Evolutionary conservation across 208 protist species (phyloP), one percentile per base, ranked within the genome.

Genomic region (Wallacemonas sp.): DNA sequence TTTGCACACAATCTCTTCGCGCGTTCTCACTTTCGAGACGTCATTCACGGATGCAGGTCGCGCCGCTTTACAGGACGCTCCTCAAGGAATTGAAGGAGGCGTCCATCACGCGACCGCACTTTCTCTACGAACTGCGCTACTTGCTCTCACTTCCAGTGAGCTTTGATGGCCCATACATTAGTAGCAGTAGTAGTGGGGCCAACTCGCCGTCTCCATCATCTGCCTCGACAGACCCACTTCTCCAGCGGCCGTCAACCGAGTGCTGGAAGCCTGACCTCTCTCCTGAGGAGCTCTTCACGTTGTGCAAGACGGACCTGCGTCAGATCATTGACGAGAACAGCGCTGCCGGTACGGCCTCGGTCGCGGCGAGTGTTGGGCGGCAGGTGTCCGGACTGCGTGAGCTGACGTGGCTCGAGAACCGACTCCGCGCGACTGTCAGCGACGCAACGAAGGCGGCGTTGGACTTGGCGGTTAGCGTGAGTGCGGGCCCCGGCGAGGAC

Each of bases 41-140:
- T 14, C 44, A 17, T 49, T 6, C 36, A 17, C 36, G 36, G 44
- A 88, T 92, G 84, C 80, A 80, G 0, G 55, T 90, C 34, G 75
- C 72, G 27, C 66, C 69, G 11, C 49, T 87, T 26, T 95, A 95
- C 47, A 72, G 82, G 21, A 55, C 43, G 0, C 26, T 90, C 27
- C 74, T 95, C 55, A 93, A 90, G 65, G 34, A 76, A 12, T 76
- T 95, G 60, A 39, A 81, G 6, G 32, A 19, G 14, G 85, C 85
- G 0, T 79, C 71, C 26, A 32, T 54, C 11, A 49, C 27, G 19
- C 71, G 64, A 11, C 86, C 90, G 4, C 78, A 95, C 48, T 87
- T 80, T 60, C 62, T 95, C 26, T 70, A 92, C 30, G 86, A 95
- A 26, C 66, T 87, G 6, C 90, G 90, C 21, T 91, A 93, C 72